Conservation (phyloP, 2,329 filamentous ascomycete species). For the Septoria petroselini region DNA sequence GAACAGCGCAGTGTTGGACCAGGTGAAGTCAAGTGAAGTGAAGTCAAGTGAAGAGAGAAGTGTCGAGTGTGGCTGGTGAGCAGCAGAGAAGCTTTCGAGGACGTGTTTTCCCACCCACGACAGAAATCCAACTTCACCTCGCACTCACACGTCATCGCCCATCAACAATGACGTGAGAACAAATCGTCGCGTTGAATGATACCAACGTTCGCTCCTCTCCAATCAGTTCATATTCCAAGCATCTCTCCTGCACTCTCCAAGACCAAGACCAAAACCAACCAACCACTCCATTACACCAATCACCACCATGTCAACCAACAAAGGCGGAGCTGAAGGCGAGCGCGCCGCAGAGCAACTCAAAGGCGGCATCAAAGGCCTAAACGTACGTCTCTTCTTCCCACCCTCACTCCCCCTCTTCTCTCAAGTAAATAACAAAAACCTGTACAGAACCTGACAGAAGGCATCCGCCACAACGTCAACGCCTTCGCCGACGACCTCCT, state of each 20-base stretch:
- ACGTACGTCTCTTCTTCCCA: slow-evolving; percentile 16
- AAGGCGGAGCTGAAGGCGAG: slow-evolving; percentile 21
- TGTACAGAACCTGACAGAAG: slow-evolving; percentile 28
- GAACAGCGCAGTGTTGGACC: too few relatives aligned
- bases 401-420: background rate
- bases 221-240: background rate
- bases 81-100: too few relatives aligned
- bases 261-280: slow-evolving; percentile 9
- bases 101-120: too few relatives aligned
- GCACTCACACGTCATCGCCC: too few relatives aligned
- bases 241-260: background rate
- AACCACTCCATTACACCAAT: slow-evolving; percentile 2
- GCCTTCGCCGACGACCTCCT: slow-evolving; percentile 31
- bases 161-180: too few relatives aligned
- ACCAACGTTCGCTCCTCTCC: too few relatives aligned
- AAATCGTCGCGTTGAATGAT: too few relatives aligned
- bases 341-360: slow-evolving; percentile 31
- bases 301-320: slow-evolving; percentile 21
- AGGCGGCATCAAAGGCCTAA: slow-evolving; percentile 27
- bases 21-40: too few relatives aligned
- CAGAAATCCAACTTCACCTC: too few relatives aligned
- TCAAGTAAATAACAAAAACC: too few relatives aligned
- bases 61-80: too few relatives aligned
- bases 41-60: too few relatives aligned
- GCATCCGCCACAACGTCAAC: slow-evolving; percentile 33